Percentiles rank a stretch among this genome's conserved stretches.
Evolutionary conservation across 169 alveolate species (phyloP).

Genomic region (Plasmodium adleri): DNA sequence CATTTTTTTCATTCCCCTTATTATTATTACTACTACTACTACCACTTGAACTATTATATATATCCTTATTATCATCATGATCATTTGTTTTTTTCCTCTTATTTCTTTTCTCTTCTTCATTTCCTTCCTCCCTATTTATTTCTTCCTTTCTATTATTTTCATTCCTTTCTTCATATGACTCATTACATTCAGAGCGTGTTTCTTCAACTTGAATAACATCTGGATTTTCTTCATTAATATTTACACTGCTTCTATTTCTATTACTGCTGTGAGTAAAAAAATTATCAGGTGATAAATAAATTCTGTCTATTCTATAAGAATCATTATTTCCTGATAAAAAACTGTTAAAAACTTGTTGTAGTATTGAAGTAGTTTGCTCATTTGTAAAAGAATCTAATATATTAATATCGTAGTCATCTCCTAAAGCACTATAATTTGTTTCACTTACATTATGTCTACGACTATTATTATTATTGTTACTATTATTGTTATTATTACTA

Average conservation of each 20-base stretch:
- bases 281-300: slow-evolving; percentile 7
- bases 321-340: slow-evolving; percentile 42
- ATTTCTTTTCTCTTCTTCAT: not conserved
- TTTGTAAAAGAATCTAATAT: slow-evolving; percentile 17
- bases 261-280: slow-evolving; percentile 3
- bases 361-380: slow-evolving; percentile 24
- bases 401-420: slow-evolving; percentile 32
- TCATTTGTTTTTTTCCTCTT: not conserved
- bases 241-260: slow-evolving; percentile 12
- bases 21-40: not conserved
- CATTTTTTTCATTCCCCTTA: not conserved
- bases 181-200: not conserved
- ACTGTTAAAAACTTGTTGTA: slow-evolving; percentile 45
- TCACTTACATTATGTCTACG: not conserved
- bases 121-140: not conserved
- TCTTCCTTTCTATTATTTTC: not conserved
- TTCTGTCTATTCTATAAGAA: slow-evolving; percentile 6
- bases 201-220: slow-evolving; percentile 7
- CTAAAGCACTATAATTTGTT: not conserved
- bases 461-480: not conserved
- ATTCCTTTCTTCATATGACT: slow-evolving; percentile 4
- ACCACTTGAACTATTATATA: not conserved
- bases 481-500: too few relatives aligned
- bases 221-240: slow-evolving; percentile 8
- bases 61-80: not conserved